These are phyloP conservation scores for Aspergillus asperescens DNA, from an alignment of 495 filamentous ascomycete genomes.

Conservation along the genomic window DNA sequence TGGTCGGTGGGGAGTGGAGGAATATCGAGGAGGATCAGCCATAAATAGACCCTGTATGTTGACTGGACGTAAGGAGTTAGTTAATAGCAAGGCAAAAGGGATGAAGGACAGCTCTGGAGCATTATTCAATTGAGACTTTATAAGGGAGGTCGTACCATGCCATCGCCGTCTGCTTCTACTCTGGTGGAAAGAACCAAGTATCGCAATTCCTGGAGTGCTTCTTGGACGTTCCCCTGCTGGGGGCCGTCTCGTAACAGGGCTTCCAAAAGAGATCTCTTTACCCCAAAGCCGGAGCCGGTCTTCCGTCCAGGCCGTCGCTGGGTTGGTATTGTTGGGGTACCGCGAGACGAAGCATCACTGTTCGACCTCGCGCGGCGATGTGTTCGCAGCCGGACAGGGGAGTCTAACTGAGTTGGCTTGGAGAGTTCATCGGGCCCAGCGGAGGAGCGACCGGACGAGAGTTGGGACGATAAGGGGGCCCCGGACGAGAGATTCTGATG, in stretches of 20 bases:
- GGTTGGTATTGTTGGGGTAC: slow-evolving; percentile 34
- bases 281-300: slow-evolving; percentile 49
- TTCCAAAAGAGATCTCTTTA: slow-evolving; percentile 59
- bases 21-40: slow-evolving; percentile 85
- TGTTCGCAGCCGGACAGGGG: slow-evolving; percentile 31
- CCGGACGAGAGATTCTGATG: slow-evolving; percentile 46
- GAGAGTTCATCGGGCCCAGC: slow-evolving; percentile 20
- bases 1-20: slow-evolving; percentile 75
- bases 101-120: background rate
- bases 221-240: slow-evolving; percentile 57
- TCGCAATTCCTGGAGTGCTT: slow-evolving; percentile 67
- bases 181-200: slow-evolving; percentile 72
- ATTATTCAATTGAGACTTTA: background rate
- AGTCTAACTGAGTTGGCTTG: slow-evolving; percentile 16
- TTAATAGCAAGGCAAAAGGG: slow-evolving; percentile 13
- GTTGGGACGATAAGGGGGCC: slow-evolving; percentile 33
- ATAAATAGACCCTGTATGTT: slow-evolving; percentile 88
- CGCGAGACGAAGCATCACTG: slow-evolving; percentile 56
- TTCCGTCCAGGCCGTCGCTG: slow-evolving; percentile 49
- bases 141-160: slow-evolving; percentile 60
- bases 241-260: slow-evolving; percentile 66
- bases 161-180: slow-evolving; percentile 77
- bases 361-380: slow-evolving; percentile 64
- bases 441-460: slow-evolving; percentile 25
- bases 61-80: slow-evolving; percentile 52